Percentiles rank a stretch among this genome's conserved stretches.
Evolutionary conservation across 768 basidiomycete genomes (phyloP).

Genomic region (Pisolithus marmoratus): DNA sequence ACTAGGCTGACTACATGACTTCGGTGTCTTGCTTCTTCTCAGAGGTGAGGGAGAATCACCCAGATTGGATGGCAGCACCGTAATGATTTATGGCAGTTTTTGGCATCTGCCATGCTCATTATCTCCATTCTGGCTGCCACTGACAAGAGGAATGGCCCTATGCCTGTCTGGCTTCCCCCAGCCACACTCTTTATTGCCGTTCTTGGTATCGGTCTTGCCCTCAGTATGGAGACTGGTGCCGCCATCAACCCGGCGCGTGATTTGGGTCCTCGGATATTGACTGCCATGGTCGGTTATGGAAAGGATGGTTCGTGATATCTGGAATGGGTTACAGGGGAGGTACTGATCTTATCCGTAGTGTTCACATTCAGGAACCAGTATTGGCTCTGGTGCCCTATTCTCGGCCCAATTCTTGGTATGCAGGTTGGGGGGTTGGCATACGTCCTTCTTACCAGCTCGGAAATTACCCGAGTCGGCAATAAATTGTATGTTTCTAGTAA

Average conservation of each 20-base stretch:
- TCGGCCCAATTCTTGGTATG: slow-evolving; percentile 56
- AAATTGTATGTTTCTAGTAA: slow-evolving; percentile 34
- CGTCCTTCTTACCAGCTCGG: slow-evolving; percentile 48
- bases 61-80: neutral
- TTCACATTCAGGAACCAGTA: slow-evolving; percentile 46
- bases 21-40: slow-evolving; percentile 42
- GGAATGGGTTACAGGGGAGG: neutral
- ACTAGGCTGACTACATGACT: slow-evolving; percentile 38
- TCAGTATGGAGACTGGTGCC: slow-evolving; percentile 63
- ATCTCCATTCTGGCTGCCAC: slow-evolving; percentile 45
- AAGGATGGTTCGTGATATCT: slow-evolving; percentile 34
- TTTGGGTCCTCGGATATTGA: slow-evolving; percentile 62
- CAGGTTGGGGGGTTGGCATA: slow-evolving; percentile 51
- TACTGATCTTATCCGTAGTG: slow-evolving; percentile 4
- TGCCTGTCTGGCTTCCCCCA: slow-evolving; percentile 47
- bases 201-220: slow-evolving; percentile 50
- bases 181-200: slow-evolving; percentile 50
- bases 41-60: slow-evolving; percentile 26
- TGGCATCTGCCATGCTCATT: too few relatives aligned
- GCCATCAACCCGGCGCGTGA: slow-evolving; percentile 71
- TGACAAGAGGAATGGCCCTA: slow-evolving; percentile 47
- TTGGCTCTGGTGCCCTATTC: slow-evolving; percentile 69
- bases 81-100: slow-evolving; percentile 35
- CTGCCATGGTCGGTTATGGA: slow-evolving; percentile 70
- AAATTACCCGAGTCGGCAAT: slow-evolving; percentile 51